Evolutionary conservation across 78 protist species (phyloP), one percentile per base, ranked within the genome.

Genomic region (Dictyostelium brefeldianum): DNA sequence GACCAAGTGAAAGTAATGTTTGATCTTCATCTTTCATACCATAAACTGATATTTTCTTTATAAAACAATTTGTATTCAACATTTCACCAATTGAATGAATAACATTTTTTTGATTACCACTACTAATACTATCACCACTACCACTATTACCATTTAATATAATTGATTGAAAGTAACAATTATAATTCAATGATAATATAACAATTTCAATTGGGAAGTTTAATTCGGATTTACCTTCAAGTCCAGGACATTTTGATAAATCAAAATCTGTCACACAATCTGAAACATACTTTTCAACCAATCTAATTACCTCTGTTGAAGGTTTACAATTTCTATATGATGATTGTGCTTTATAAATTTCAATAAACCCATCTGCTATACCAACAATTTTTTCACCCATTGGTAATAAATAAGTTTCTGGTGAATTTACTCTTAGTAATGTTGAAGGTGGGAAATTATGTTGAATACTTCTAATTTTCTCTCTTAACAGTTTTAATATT

Each of bases 221-320:
- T 47, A 82, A 51, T 17, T 82, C 90, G 20, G 25, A 17, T 70
- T 36, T 82, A 20, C 64, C 80, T 36, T 82, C 90, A 15, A 82
- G 11, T 20, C 90, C 90, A 14, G 90, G 90, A 69, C 90, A 82
- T 62, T 82, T 82, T 10, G 78, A 22, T 31, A 82, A 53, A 70
- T 82, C 90, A 20, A 82, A 82, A 36, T 82, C 90, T 31, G 46
- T 69, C 6, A 53, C n/a, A 50, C 53, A 15, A 69, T 82, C 90
- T 11, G 14, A 15, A 36, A 50, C 62, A 62, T 82, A 82, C 53
- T 62, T 65, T 53, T 64, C 79, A 51, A 82, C 90, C 9, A 82
- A 36, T 51, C 90, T 6, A 69, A 36, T 65, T 15, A 82, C 90
- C 25, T 82, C 80, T 12, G 69, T 27, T 31, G 48, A 20, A 25